A percentile compares a stretch with the other conserved stretches of the same genome.
Conservation (phyloP, 805 yeast genomes). For the Candida argentea region DNA sequence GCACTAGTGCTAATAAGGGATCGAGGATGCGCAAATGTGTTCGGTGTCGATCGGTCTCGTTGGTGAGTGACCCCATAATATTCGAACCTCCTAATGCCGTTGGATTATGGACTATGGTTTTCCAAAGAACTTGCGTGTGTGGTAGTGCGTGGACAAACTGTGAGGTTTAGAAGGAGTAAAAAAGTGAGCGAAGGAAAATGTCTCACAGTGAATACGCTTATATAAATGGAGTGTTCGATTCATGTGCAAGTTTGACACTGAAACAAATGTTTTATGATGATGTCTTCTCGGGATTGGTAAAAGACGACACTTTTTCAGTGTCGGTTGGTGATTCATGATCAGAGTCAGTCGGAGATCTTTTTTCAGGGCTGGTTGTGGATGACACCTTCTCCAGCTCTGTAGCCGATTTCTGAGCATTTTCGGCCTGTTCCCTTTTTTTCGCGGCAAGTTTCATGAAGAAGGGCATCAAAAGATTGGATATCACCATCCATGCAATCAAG, state of each 20-base stretch:
- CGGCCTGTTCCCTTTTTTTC: slow-evolving; percentile 6
- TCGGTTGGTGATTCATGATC: neutral
- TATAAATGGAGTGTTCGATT: too few species aligned
- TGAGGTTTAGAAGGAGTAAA: neutral
- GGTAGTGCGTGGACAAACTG: slow-evolving; percentile 64
- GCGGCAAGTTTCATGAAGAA: slow-evolving; percentile 15
- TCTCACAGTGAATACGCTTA: too few species aligned
- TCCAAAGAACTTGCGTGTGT: slow-evolving; percentile 67
- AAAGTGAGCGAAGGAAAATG: too few species aligned
- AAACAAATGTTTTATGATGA: too few species aligned
- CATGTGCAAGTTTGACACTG: too few species aligned
- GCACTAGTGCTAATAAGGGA: slow-evolving; percentile 1
- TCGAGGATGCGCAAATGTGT: slow-evolving; percentile 25
- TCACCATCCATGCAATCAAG: slow-evolving; percentile 20
- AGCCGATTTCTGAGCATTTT: slow-evolving; percentile 4
- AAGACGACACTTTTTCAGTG: neutral
- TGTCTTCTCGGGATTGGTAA: too few species aligned
- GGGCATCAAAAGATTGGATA: slow-evolving; percentile 17
- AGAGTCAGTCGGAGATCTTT: neutral
- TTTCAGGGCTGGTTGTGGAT: slow-evolving; percentile 3
- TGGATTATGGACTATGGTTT: slow-evolving; percentile 50
- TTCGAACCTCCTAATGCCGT: slow-evolving; percentile 22
- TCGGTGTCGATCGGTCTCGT: slow-evolving; percentile 33
- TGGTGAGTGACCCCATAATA: slow-evolving; percentile 27
- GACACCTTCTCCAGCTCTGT: too few species aligned